Conservation (phyloP, 1,139 yeast species). For the Yamadazyma pseudoaaseri region DNA sequence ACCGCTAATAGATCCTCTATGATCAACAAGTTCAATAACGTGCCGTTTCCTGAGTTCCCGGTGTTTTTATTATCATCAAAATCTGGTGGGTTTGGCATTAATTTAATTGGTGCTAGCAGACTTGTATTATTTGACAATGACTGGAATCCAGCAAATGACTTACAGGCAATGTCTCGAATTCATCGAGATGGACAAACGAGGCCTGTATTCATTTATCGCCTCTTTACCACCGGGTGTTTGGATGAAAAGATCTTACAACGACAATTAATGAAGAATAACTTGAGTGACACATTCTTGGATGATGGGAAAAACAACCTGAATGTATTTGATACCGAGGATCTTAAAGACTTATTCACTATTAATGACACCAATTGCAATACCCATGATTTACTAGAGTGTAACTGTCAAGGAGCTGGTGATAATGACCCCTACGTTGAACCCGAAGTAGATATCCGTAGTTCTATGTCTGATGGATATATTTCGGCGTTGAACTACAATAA, state of each 20-base stretch:
- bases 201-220: constrained; percentile 79
- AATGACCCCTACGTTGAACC: constrained; percentile 1
- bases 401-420: constrained; percentile 55
- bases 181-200: constrained; percentile 88
- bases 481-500: constrained; percentile 52
- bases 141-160: constrained; percentile 92
- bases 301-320: constrained; percentile 36
- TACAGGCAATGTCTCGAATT: constrained; percentile 94
- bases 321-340: constrained; percentile 60
- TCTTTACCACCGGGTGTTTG: constrained; percentile 84
- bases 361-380: constrained; percentile 65
- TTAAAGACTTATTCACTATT: constrained; percentile 73
- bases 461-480: constrained; percentile 36
- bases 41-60: constrained; percentile 41
- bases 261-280: constrained; percentile 80
- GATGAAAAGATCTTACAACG: constrained; percentile 95
- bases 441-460: background rate
- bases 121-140: constrained; percentile 83
- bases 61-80: constrained; percentile 83
- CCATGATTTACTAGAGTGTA: constrained; percentile 79
- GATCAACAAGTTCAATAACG: constrained; percentile 68
- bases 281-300: constrained; percentile 78
- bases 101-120: constrained; percentile 87
- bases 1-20: constrained; percentile 59
- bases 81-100: constrained; percentile 93